phyloP scores from a whole-genome alignment of 108 stramenopile genomes.

The Aurantiochytrium sp. region DNA sequence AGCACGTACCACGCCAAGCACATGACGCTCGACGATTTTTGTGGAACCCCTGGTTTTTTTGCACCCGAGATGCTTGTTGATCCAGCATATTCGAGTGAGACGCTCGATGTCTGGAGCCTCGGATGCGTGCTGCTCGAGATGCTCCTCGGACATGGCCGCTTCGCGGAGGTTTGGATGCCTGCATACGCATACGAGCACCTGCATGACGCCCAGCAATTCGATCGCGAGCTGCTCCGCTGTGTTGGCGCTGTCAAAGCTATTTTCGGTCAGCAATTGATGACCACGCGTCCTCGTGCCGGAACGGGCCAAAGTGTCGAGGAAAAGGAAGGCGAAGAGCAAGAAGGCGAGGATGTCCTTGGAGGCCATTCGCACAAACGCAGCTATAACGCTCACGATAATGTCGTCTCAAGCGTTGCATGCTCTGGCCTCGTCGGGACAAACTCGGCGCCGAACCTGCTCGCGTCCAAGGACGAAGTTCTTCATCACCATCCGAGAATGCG shows the following conservation, averaged over 20 bases:
- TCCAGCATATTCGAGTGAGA: background rate
- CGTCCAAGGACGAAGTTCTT: no score
- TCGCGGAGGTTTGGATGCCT: constrained; percentile 13
- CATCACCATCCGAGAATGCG: background rate
- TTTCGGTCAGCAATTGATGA: background rate
- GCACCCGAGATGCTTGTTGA: constrained; percentile 13
- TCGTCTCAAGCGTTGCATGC: no score
- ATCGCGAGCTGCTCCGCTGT: background rate
- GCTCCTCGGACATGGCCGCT: background rate
- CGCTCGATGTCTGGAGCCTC: constrained; percentile 14
- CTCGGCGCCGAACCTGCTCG: background rate
- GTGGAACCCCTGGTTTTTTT: constrained; percentile 26
- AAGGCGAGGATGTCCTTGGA: no score
- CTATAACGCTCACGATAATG: no score
- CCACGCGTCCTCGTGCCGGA: background rate
- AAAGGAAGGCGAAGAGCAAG: background rate
- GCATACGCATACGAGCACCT: background rate
- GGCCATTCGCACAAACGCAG: no score
- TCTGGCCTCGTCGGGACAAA: no score
- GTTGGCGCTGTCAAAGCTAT: background rate
- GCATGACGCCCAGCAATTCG: background rate
- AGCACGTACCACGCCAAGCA: background rate
- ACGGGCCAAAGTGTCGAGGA: background rate
- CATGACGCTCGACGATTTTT: constrained; percentile 5
- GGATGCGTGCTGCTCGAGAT: constrained; percentile 1